Evolutionary conservation across 2,329 filamentous ascomycete genomes (phyloP), one percentile per base, ranked within the genome.

Genomic region (Aspergillus cejpii): DNA sequence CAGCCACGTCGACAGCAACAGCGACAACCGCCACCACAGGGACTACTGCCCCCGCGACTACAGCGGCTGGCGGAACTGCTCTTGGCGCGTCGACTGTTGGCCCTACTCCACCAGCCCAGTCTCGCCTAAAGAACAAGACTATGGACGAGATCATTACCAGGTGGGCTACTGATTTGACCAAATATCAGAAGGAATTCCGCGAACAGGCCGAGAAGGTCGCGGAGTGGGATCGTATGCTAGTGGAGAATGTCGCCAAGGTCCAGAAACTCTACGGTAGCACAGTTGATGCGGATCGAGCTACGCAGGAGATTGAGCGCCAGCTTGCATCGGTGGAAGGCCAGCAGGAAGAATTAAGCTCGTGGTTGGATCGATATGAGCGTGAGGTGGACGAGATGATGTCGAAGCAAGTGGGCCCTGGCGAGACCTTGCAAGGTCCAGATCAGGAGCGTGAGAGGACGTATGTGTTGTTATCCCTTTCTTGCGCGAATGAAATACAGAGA

Each of bases 71-170:
- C 14, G 46, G 47, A 6, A 23, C 50, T 11, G 43, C 54, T 21
- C 70, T 91, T 39, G 81, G 80, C 14, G 80, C 83, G 21, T 94
- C 89, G 1, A 94, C 87, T 3, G 75, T 80, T 26, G 90, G 90
- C 0, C 88, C 90, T 1, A 74, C 83, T 2, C 91, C 92, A 12
- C 84, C 89, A 45, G 71, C 75, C 1, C 81, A 94, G 59, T 92
- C 91, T 3, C 84, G 92, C 21, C 75, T 98, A 28, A 95, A 95
- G 74, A 95, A 96, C 69, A 97, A 95, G 72, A 95, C 91, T 0
- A 96, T 98, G 86, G 92, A 98, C 61, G 92, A 98, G 65, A 96
- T 98, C 52, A 89, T 98, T 54, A 96, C 88, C 3, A 83, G 89
- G 24, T 98, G 92, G 92, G 92, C 92, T 1, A 88, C 89, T 0